These are phyloP conservation scores for Quercus agrifolia DNA, from an alignment of 306 rosid species.

Conservation along the genomic window DNA sequence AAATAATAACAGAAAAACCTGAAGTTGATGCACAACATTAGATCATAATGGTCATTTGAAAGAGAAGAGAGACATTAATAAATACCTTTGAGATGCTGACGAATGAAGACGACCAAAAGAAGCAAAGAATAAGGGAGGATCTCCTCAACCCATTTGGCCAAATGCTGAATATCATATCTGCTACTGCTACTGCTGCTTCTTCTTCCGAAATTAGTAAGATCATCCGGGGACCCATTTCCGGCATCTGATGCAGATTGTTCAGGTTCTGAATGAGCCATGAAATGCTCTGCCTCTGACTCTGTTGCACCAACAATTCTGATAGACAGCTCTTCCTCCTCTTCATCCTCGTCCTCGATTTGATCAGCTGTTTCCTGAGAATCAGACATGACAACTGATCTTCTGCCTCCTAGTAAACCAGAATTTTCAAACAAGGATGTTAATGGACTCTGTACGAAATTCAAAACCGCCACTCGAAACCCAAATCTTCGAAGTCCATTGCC, in stretches of 20 bases:
- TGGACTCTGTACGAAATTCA: conserved; percentile 1
- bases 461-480: conserved; percentile 18
- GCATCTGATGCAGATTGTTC: background rate
- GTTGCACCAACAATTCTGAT: conserved; percentile 23
- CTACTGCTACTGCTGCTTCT: background rate
- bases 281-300: conserved; percentile 13
- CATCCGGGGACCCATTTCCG: background rate
- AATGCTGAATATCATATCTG: conserved; percentile 67
- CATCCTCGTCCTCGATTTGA: background rate
- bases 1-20: conserved; percentile 67
- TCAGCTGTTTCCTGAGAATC: conserved; percentile 4
- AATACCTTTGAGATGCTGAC: conserved; percentile 87
- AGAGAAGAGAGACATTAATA: no score
- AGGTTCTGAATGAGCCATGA: background rate
- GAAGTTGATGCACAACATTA: conserved; percentile 15
- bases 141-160: conserved; percentile 76
- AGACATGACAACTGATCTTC: background rate
- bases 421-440: conserved; percentile 21
- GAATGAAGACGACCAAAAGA: conserved; percentile 73
- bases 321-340: conserved; percentile 25
- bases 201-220: background rate
- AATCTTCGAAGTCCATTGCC: background rate
- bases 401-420: conserved; percentile 10
- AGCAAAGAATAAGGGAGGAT: conserved; percentile 80
- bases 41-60: conserved; percentile 13